Conservation (phyloP, 345 rosid genomes). For the Euphorbia pulcherrima region DNA sequence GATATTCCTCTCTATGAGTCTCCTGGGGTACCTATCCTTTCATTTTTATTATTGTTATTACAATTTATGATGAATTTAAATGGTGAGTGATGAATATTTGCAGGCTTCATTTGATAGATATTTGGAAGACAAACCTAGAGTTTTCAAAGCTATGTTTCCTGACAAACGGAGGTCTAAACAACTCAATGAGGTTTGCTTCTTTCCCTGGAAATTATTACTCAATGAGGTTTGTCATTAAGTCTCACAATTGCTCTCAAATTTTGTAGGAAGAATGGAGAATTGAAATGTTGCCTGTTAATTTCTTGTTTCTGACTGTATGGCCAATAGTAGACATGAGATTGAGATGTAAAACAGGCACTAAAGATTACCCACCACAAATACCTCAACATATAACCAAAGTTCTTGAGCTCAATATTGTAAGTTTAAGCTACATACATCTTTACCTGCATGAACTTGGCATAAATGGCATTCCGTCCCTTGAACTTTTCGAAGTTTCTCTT, state of each 20-base stretch:
- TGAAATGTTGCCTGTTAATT: slow-evolving; percentile 78
- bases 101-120: slow-evolving; percentile 85
- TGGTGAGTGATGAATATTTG: slow-evolving; percentile 4
- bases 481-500: no score
- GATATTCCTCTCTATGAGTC: slow-evolving; percentile 74
- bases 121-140: slow-evolving; percentile 72
- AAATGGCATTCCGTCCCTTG: no score
- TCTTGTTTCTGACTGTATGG: slow-evolving; percentile 64
- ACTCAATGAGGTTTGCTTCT: slow-evolving; percentile 51
- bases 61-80: neutral
- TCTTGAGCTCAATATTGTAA: slow-evolving; percentile 75
- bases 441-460: no score
- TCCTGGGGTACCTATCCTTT: slow-evolving; percentile 55
- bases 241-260: no score
- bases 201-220: no score
- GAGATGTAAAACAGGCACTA: slow-evolving; percentile 59
- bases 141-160: slow-evolving; percentile 77
- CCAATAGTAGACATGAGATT: slow-evolving; percentile 80
- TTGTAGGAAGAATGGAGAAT: slow-evolving; percentile 84
- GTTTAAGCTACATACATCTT: no score
- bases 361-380: slow-evolving; percentile 62
- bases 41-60: neutral
- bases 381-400: slow-evolving; percentile 57
- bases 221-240: no score
- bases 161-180: slow-evolving; percentile 59